Base-by-base conservation (phyloP, 225 moss, liverwort and hornwort genomes). In the Anthoceros angustus region DNA sequence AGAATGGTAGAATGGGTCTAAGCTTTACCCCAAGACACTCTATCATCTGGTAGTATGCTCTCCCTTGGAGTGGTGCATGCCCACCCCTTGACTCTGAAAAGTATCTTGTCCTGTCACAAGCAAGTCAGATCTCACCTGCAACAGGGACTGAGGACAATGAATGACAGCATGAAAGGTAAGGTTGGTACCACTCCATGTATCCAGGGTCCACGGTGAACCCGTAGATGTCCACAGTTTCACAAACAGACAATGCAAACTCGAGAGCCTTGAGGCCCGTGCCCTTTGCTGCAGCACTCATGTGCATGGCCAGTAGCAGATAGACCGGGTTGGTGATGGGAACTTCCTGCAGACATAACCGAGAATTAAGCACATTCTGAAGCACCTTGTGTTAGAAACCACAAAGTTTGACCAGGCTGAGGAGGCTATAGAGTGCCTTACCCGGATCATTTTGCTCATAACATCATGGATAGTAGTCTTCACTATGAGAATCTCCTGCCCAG, bases 151-250 rank as follows among this genome's bases (percentile, higher is more conserved):
- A 21, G 9, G 38, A 23, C 55, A 55, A 23, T 8, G 5, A 55
- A 55, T 18, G 6, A 23, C 55, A 15, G 7, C 7, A 7, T 7
- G 8, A 55, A 55, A 55, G 55, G 55, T 18, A 9, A n/a, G 55
- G 23, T 55, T 18, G 63, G 12, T 75, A 84, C 84, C 84, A 84
- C 55, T 84, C 77, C 15, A 70, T 65, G 65, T 82, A 82, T 10
- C 77, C 82, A 55, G 79, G 81, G 25, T 84, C 84, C 40, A 82
- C 84, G 60, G 84, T 82, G 71, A 77, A 84, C 45, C 84, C 81
- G 55, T 79, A 82, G 0, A 75, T 61, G 25, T 84, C 73, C 73
- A 84, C 84, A 9, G 72, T 61, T 67, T 67, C 63, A 63, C 84
- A 82, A 0, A 82, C 72, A n/a, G 84, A 84, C 10, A 74, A 18